Evolutionary conservation across 208 protist species (phyloP), one percentile per base, ranked within the genome.

Genomic region (Trypanosoma cruzi): DNA sequence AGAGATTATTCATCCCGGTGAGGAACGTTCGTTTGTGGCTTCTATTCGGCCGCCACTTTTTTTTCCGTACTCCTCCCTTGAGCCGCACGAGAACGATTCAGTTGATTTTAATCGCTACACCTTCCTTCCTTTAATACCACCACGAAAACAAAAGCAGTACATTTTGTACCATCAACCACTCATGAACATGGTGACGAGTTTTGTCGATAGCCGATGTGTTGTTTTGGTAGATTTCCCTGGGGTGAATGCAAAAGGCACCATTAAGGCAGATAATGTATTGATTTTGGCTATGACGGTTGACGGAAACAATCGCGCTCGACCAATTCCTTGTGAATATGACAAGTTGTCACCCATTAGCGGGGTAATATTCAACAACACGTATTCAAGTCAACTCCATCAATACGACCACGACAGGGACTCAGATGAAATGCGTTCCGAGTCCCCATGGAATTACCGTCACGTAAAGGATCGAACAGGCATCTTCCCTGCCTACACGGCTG

Each of bases 401-500:
- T 32, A 46, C 16, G 24, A 54, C 26, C 29, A 44, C n/a, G 28
- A 2, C 7, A 56, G 29, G 28, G 20, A 2, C 6, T 48, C 62
- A 4, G 49, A 67, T 34, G 5, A 31, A 29, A 29, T 18, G 26
- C 46, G 48, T 7, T 64, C 29, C 48, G 20, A n/a, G 24, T 48
- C 14, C 44, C 58, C 22, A 32, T n/a, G 14, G 4, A 28, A 11
- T 16, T 26, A 50, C 20, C 13, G 3, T 55, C 2, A 2, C 6
- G 46, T 26, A 6, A 0, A 37, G 18, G 46, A 52, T 26, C 14
- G 26, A 11, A 59, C 50, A 14, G 63, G 63, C 26, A 68, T 68
- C 8, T 57, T 68, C 42, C 63, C 63, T 34, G 63, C 63, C 24
- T 68, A 68, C 22, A 68, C 63, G 24, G 52, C 48, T 3, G 63